phyloP scores from a whole-genome alignment of 139 green algal species.

The Chlamydomonas sp. region DNA sequence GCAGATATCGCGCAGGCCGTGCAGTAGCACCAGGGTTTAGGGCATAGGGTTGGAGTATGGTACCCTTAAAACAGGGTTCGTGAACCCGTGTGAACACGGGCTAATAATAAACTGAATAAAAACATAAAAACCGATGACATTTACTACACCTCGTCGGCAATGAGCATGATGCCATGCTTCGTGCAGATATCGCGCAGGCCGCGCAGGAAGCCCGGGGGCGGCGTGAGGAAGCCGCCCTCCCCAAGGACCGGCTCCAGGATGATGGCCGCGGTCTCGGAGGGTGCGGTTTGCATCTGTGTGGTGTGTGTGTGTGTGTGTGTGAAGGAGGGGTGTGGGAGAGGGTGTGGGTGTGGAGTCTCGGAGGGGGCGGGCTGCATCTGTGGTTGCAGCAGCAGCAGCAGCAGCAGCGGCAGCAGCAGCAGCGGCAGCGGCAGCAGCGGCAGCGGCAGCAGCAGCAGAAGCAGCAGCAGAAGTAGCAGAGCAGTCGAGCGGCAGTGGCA shows the following conservation, averaged over 20 bases:
- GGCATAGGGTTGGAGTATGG: too few species aligned
- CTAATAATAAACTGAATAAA: not conserved
- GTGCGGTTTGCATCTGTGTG: constrained; percentile 46
- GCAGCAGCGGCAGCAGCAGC: too few species aligned
- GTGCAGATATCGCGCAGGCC: constrained; percentile 52
- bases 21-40: constrained; percentile 65
- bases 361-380: too few species aligned
- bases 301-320: too few species aligned
- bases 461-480: too few species aligned
- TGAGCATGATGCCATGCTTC: constrained; percentile 73
- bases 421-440: too few species aligned
- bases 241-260: constrained; percentile 72
- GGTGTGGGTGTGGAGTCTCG: too few species aligned
- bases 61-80: not conserved
- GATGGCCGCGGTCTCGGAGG: constrained; percentile 61
- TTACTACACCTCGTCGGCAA: constrained; percentile 78
- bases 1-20: constrained; percentile 46
- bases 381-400: too few species aligned
- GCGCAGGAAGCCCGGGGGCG: constrained; percentile 63
- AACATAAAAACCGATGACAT: too few species aligned
- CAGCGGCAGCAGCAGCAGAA: too few species aligned
- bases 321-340: too few species aligned
- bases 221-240: constrained; percentile 77
- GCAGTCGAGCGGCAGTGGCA: too few species aligned
- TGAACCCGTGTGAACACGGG: not conserved